Evolutionary conservation across 1,284 basidiomycete genomes (phyloP), one percentile per base, ranked within the genome.

Genomic region (Ustilago xerochloae): DNA sequence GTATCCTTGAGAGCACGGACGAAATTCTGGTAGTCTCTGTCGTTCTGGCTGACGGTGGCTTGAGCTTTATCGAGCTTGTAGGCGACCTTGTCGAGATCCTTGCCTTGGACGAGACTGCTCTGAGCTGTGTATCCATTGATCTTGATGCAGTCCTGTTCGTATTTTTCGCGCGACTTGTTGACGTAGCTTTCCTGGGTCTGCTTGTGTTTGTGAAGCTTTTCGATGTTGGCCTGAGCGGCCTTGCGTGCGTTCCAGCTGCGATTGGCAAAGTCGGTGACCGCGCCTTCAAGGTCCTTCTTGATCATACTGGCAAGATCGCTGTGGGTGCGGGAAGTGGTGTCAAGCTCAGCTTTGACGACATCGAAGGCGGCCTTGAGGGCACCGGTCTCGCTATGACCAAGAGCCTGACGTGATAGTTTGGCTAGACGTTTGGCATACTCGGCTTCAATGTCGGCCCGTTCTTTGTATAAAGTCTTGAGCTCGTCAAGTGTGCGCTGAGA

Each of bases 91-190:
- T 99, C 97, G 30, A 96, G 88, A 72, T 98, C 96, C 75, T 90
- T 91, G 33, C 96, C 97, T 85, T 99, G 96, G 20, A 94, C 91
- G 10, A 99, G 88, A 6, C 92, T 92, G 54, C 91, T 90, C 85
- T 97, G 94, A 2, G 96, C 96, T 4, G 94, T 96, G 84, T 92
- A 95, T 8, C 93, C 92, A 84, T 98, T 98, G 88, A 98, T 95
- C 68, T 91, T 90, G 68, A 97, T 88, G 85, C 95, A 97, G 82
- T 98, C 94, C 56, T 89, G 88, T 85, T 97, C 94, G 86, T 98
- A 99, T 83, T 94, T 93, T 84, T 97, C 93, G 70, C 93, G 90
- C 1, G 96, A 93, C 85, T 88, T 79, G 69, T 76, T 66, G 56
- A 80, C 76, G 62, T 82, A 83, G 50, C 63, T 62, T 54, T 79